Base-by-base conservation (phyloP, 2,329 filamentous ascomycete genomes). In the Aspergillus sojae region DNA sequence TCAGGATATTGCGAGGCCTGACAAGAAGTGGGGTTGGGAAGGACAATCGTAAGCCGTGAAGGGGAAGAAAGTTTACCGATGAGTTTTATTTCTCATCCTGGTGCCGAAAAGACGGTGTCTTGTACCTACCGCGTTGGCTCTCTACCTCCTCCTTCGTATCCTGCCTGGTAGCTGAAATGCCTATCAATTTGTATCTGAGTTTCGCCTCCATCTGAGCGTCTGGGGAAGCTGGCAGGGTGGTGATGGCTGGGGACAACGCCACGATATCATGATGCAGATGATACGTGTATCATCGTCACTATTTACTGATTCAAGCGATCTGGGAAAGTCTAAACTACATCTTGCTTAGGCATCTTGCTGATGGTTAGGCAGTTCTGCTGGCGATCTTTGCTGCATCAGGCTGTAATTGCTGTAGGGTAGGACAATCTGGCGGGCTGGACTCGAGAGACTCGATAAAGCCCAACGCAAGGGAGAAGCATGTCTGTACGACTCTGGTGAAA, bases 241-340 rank as follows among this genome's bases (percentile, higher is more conserved):
- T 46, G 48, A 52, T 19, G 48, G 43, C 43, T 46, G 43, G 43
- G 23, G 21, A 28, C 7, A 48, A 28, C 57, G 57, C 57, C 57
- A 59, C 57, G 57, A 59, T 59, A 43, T 59, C 21, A 23, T 34
- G 32, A 48, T 59, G 57, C 57, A 59, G 57, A 53, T 59, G 57
- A 59, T 59, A 59, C 46, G 50, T 43, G 39, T 50, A 43, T 59
- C 45, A 41, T 21, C 48, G 48, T 52, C 48, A 34, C n/a, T 32
- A n/a, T 52, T 28, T 28, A 32, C 28, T 32, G 16, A 12, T 32
- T 32, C 21, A 5, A 32, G 48, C 19, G 26, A 52, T 52, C 28
- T 52, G 48, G 16, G 48, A 32, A 52, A 52, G 28, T 52, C 28
- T 52, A 52, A 32, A n/a, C 10, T 12, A 21, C 48, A 32, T 52